Evolutionary conservation across 805 yeast genomes (phyloP), one percentile per base, ranked within the genome.

Genomic region (Metschnikowia arizonensis): DNA sequence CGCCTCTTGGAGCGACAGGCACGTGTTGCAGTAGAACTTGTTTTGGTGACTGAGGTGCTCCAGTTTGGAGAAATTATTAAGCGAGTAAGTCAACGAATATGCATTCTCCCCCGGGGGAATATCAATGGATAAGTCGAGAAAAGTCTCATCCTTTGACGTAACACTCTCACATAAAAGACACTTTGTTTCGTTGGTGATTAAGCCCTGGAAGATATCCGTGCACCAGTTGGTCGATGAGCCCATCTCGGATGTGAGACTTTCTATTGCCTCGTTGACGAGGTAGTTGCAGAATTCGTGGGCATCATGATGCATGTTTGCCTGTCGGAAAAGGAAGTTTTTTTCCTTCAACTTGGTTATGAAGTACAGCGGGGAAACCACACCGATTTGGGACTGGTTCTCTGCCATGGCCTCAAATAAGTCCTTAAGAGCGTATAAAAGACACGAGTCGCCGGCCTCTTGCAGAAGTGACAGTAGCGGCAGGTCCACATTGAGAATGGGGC

Each of bases 271-370:
- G 63, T 93, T 93, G 43, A 93, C 70, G 54, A 90, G 62, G 59
- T 86, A 90, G 62, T 90, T 91, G 60, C 90, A 75, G 64, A 93
- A 93, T 66, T 93, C 99, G 65, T 93, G 99, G 4, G 98, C 97
- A 70, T 93, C 99, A 61, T 93, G 99, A 62, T 93, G 99, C 96
- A 89, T 90, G 53, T 70, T 70, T 34, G 86, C 82, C 46, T 88
- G 83, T 50, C 96, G 73, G 63, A 93, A 93, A 56, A 91, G 69
- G 55, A 82, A 86, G 61, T 91, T 93, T 53, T 87, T 90, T 46
- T 77, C 77, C 62, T 88, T 91, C 44, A 91, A 69, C 43, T 83
- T 83, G 37, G 81, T 83, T 35, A 93, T 78, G 40, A 93, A 76
- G 54, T 78, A 76, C 24, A 73, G 69, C 0, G 98, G 97, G 1